Conservation (phyloP, 345 rosid species). For the Pistacia integerrima region DNA sequence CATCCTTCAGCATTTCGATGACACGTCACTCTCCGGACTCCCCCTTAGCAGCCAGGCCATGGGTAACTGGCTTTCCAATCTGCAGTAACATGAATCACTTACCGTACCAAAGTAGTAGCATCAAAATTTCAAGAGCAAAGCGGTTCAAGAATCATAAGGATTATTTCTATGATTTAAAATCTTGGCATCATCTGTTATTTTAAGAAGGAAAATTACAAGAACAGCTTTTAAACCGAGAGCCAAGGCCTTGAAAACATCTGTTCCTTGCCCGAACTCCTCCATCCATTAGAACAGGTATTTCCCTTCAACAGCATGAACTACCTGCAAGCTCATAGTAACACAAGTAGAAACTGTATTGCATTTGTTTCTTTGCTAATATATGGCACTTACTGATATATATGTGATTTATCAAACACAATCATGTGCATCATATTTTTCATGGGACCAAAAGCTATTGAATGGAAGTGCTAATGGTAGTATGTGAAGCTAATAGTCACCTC, state of each 20-base stretch:
- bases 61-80: slow-evolving; percentile 82
- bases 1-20: no score
- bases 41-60: slow-evolving; percentile 79
- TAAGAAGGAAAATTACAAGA: slow-evolving; percentile 41
- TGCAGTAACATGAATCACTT: slow-evolving; percentile 29
- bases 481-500: background rate
- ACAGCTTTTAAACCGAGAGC: slow-evolving; percentile 92
- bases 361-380: background rate
- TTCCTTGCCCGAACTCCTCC: slow-evolving; percentile 87
- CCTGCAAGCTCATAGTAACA: slow-evolving; percentile 37
- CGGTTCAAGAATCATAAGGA: background rate
- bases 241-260: slow-evolving; percentile 85
- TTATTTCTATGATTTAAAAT: background rate
- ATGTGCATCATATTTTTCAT: no score
- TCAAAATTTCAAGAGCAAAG: background rate
- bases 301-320: slow-evolving; percentile 72
- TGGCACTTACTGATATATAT: no score
- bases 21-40: slow-evolving; percentile 31
- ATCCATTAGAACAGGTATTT: slow-evolving; percentile 75
- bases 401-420: no score
- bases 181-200: background rate
- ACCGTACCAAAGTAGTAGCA: background rate
- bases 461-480: background rate
- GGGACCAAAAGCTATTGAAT: no score
- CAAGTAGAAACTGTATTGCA: background rate